Base-by-base conservation (phyloP, 2,329 filamentous ascomycete species). In the Orbilia brochopaga region DNA sequence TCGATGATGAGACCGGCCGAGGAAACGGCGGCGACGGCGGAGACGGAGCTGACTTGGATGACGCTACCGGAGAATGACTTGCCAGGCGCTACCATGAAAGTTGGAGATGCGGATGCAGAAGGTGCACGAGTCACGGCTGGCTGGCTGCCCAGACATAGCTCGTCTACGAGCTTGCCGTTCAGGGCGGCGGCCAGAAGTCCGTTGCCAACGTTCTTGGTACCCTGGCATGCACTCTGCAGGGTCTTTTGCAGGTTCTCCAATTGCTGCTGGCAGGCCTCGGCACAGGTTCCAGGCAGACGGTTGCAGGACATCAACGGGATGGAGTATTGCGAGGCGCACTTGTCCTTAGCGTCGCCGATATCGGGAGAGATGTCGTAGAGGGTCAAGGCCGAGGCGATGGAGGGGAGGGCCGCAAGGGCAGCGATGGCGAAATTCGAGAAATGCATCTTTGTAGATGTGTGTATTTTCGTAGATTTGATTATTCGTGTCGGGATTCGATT, bases 251-350 rank as follows among this genome's bases (percentile, higher is more conserved):
- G 48, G 27, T 53, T 59, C 40, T 60, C 17, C 4, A 70, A 40
- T 46, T 70, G 66, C 24, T 70, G 53, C 32, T 63, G 24, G 60
- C 66, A 70, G 32, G 66, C 66, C 1, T 54, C 37, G 10, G 66
- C 63, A 48, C 66, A 70, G 2, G 27, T 37, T 46, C 66, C 66
- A 21, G 66, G 66, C 15, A 70, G 54, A 21, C 53, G 48, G 17
- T 54, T 54, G 40, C 66, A 70, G 50, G 66, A 70, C 66, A 70
- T 70, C 53, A 70, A 48, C 13, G 66, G 66, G 48, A 70, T 70
- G n/a, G 53, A 58, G 40, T 64, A 70, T 60, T 70, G 66, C 35
- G 66, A 70, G 23, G 59, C 66, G 30, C 66, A 70, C 13, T 59
- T 70, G 46, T 3, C 37, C 48, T 60, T 64, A 40, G 51, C 66